Base-by-base conservation (phyloP, 257 asterid genomes). In the Solanum paucissectum region DNA sequence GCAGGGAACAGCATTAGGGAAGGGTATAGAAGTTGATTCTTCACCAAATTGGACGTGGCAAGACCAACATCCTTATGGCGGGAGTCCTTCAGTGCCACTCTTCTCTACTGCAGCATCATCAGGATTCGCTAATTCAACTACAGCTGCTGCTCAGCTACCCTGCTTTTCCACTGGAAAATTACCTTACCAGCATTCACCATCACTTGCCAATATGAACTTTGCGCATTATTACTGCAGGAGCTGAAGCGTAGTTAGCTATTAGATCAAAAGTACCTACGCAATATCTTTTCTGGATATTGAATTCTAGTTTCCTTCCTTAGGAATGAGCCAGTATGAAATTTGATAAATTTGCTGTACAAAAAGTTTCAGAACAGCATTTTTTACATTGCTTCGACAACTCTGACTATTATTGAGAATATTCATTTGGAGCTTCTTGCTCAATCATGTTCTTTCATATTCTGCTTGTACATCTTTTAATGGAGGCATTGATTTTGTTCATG, bases 31-130 rank as follows among this genome's bases (percentile, higher is more conserved):
- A 90, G 85, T 88, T 71, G 90, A 88, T 90, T 62, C 93, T 72
- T 88, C 92, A 3, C 90, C 93, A 83, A 93, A 91, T 60, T 91
- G 94, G 95, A 86, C 91, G 38, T 85, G 91, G 93, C 88, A 88
- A 42, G 88, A 89, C 40, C 90, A 83, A 5, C 87, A 87, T 86
- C 88, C 79, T 83, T 84, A 88, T 33, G 62, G 87, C n/a, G 92
- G 90, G 88, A 88, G 89, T 87, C 88, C 90, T 73, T 92, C 91
- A 38, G 89, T 87, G 83, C 88, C 92, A 32, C 90, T 92, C 92
- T 93, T 94, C 90, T 92, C 95, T 89, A 91, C 94, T 93, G 99
- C 99, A 96, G 99, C 99, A 96, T 96, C 98, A 96, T 96, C 98
- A 95, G 98, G 99, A 96, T 96, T 96, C 99, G 93, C 92, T 86